These are phyloP conservation scores for Chamaenerion angustifolium DNA, from an alignment of 345 rosid species.

Conservation along the genomic window DNA sequence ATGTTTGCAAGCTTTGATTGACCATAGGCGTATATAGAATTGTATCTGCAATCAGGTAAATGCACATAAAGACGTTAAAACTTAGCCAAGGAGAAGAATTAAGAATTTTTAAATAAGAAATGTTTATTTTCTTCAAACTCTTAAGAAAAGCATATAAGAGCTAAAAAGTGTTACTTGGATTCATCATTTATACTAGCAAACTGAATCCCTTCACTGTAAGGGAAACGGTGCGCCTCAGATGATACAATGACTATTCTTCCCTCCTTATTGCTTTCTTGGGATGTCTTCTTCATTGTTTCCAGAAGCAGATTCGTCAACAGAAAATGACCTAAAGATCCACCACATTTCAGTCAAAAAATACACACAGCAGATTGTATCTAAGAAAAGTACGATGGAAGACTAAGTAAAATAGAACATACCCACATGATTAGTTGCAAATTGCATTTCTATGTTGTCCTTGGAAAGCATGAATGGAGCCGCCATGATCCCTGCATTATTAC, in stretches of 20 bases:
- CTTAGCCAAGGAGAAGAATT: no score
- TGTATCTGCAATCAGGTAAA: slow-evolving; percentile 6
- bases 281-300: slow-evolving; percentile 42
- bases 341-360: not conserved
- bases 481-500: slow-evolving; percentile 66
- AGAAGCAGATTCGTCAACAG: slow-evolving; percentile 42
- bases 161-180: slow-evolving; percentile 20
- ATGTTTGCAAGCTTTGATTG: slow-evolving; percentile 30
- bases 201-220: slow-evolving; percentile 31
- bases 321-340: slow-evolving; percentile 43
- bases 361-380: not conserved
- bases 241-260: slow-evolving; percentile 55
- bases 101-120: no score
- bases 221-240: slow-evolving; percentile 25
- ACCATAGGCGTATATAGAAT: slow-evolving; percentile 14
- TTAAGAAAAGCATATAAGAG: not conserved
- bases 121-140: no score
- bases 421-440: slow-evolving; percentile 51
- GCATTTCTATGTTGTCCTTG: slow-evolving; percentile 34
- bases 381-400: not conserved
- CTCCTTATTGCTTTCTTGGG: slow-evolving; percentile 29
- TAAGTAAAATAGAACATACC: slow-evolving; percentile 16
- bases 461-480: slow-evolving; percentile 44
- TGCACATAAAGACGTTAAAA: no score
- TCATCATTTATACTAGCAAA: slow-evolving; percentile 35